Conservation (phyloP, 495 filamentous ascomycete species). For the Aspergillus heteromorphus region DNA sequence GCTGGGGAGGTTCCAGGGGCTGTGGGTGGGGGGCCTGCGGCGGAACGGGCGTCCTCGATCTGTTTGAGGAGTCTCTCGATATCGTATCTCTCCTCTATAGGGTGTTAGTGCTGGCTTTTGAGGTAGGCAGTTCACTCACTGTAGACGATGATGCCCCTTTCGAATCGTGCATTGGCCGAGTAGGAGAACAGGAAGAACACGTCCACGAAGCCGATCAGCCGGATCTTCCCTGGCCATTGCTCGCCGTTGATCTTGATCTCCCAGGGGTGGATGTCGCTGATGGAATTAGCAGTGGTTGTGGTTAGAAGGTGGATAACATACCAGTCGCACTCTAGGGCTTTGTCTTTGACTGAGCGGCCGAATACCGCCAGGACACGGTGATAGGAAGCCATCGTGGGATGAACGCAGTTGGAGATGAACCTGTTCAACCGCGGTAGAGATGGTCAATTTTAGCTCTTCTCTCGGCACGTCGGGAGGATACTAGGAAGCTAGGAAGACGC, state of each 20-base stretch:
- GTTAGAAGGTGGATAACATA: neutral
- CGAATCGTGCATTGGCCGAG: conserved; percentile 16
- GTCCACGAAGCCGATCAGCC: conserved; percentile 16
- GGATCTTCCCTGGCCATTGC: conserved; percentile 18
- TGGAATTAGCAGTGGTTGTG: neutral
- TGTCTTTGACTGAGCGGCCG: conserved; percentile 13
- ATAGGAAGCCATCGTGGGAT: conserved; percentile 12
- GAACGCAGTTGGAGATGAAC: neutral
- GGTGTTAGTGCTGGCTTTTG: neutral
- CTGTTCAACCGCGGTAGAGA: too few relatives aligned
- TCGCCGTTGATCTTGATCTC: conserved; percentile 12
- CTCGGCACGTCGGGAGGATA: too few relatives aligned
- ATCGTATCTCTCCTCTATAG: conserved; percentile 6
- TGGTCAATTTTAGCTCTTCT: too few relatives aligned
- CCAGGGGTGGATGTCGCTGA: conserved; percentile 18
- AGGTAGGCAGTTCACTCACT: neutral
- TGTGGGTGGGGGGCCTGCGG: neutral
- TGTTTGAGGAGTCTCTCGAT: conserved; percentile 2
- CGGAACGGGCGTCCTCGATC: neutral
- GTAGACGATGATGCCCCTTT: conserved; percentile 17
- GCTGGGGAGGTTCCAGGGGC: neutral
- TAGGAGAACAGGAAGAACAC: conserved; percentile 18
- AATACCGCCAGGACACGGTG: conserved; percentile 13
- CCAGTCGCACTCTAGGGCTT: conserved; percentile 15
- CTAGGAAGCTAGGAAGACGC: too few relatives aligned